Evolutionary conservation across 192 early-diverging fungal genomes (phyloP).

Genomic region (Linnemannia zychae): DNA sequence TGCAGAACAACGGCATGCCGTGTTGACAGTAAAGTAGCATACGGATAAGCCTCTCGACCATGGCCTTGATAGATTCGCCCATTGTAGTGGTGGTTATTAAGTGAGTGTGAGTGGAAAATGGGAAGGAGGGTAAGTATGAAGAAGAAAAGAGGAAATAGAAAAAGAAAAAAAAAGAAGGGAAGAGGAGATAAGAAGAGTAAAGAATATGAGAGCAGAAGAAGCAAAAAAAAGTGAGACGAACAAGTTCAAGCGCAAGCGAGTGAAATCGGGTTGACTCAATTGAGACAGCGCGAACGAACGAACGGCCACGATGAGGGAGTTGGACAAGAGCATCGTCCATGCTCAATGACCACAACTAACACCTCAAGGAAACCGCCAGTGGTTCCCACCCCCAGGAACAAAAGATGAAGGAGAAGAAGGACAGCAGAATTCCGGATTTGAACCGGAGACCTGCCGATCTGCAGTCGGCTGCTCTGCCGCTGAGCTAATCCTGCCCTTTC

Average conservation of each 20-base stretch:
- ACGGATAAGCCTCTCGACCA: conserved; percentile 53
- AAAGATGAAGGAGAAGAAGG: conserved; percentile 18
- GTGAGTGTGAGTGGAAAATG: not conserved
- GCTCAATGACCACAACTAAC: not conserved
- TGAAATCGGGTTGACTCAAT: not conserved
- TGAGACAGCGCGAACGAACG: not conserved
- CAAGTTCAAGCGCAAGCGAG: not conserved
- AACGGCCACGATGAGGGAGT: not conserved
- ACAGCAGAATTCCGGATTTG: conserved; percentile 71
- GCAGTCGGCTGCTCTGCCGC: conserved; percentile 78
- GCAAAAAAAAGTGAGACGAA: not conserved
- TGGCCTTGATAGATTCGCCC: conserved; percentile 26
- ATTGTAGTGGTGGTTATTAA: conserved; percentile 17
- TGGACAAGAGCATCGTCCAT: not conserved
- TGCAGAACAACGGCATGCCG: not conserved
- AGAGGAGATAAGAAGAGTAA: not conserved
- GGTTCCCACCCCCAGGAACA: not conserved
- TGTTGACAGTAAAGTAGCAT: not conserved
- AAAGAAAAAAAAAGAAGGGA: not conserved
- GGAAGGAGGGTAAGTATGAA: not conserved
- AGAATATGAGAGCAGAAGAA: not conserved
- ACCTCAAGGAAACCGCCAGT: not conserved
- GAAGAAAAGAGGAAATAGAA: not conserved
- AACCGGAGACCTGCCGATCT: conserved; percentile 77
- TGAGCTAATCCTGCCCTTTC: conserved; percentile 68